A percentile compares a stretch with the other conserved stretches of the same genome.
Conservation (phyloP, 2,329 filamentous ascomycete genomes). For the Neophaeococcomyces aloes region DNA sequence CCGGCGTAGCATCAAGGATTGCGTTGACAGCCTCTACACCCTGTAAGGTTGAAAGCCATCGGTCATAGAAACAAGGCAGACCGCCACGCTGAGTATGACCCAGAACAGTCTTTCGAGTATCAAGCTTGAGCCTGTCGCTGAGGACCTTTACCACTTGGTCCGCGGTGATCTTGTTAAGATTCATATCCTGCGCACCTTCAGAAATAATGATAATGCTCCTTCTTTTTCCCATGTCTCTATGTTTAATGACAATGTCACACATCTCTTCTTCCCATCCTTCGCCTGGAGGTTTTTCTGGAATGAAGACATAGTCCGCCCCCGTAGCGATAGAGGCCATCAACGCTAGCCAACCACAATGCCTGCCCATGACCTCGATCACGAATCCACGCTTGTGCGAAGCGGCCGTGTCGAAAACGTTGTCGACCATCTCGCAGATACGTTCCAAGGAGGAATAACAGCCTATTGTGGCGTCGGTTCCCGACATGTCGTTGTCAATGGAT, state of each 20-base stretch:
- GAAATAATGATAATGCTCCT: constrained; percentile 98
- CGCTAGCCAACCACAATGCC: constrained; percentile 95
- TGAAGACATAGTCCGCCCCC: constrained; percentile 92
- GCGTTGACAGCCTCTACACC: constrained; percentile 90
- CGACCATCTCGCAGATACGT: constrained; percentile 89
- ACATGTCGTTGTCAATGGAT: constrained; percentile 97
- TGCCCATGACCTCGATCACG: constrained; percentile 96
- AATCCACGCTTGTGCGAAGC: constrained; percentile 94
- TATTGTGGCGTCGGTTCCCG: constrained; percentile 92
- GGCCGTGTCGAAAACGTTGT: constrained; percentile 86
- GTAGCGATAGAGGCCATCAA: constrained; percentile 93
- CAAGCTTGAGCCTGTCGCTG: constrained; percentile 67
- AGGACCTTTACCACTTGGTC: constrained; percentile 77
- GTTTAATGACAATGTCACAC: constrained; percentile 65
- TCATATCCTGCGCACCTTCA: constrained; percentile 78
- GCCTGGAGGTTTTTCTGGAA: constrained; percentile 81
- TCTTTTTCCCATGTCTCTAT: constrained; percentile 79
- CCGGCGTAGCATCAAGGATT: constrained; percentile 76
- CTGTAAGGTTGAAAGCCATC: constrained; percentile 84
- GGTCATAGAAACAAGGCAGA: constrained; percentile 82
- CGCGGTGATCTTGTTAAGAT: constrained; percentile 74
- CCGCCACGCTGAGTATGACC: constrained; percentile 97
- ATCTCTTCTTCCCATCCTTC: constrained; percentile 86
- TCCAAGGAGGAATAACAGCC: constrained; percentile 90
- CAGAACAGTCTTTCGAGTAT: constrained; percentile 88